A percentile compares a stretch with the other conserved stretches of the same genome.
Evolutionary conservation across 306 rosid species (phyloP).

Genomic region (Quercus cerris): DNA sequence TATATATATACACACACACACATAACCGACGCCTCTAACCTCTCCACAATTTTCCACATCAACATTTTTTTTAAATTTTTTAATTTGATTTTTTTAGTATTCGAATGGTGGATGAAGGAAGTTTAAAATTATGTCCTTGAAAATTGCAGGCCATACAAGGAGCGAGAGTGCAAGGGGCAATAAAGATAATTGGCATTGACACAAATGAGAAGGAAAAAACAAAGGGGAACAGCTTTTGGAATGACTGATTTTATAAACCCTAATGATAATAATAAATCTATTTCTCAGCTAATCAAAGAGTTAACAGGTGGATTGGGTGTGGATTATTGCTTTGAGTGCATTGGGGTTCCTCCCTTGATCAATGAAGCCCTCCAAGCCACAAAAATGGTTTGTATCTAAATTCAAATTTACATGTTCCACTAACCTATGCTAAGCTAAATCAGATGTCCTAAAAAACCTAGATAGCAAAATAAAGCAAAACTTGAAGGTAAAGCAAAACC

Average conservation of each 20-base stretch:
- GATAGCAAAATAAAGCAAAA: too few relatives aligned
- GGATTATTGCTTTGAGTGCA: slow-evolving; percentile 55
- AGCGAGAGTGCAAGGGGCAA: slow-evolving; percentile 40
- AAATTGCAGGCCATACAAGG: slow-evolving; percentile 37
- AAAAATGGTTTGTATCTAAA: slow-evolving; percentile 30
- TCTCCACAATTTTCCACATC: too few relatives aligned
- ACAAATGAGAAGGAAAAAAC: slow-evolving; percentile 34
- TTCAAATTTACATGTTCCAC: too few relatives aligned
- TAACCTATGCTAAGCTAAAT: too few relatives aligned
- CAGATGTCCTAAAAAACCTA: too few relatives aligned
- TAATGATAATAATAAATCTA: slow-evolving; percentile 12
- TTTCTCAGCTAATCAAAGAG: slow-evolving; percentile 37
- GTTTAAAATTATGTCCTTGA: not conserved
- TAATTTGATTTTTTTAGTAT: too few relatives aligned
- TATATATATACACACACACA: too few relatives aligned
- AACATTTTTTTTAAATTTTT: too few relatives aligned
- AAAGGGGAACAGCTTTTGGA: slow-evolving; percentile 47
- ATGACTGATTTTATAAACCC: slow-evolving; percentile 48
- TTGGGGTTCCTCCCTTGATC: slow-evolving; percentile 36
- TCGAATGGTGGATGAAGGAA: not conserved
- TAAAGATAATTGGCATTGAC: slow-evolving; percentile 47
- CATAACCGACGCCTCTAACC: too few relatives aligned
- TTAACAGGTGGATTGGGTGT: slow-evolving; percentile 50
- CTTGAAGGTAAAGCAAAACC: too few relatives aligned
- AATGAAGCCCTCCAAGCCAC: slow-evolving; percentile 45